Evolutionary conservation across 257 asterid genomes (phyloP).

Genomic region (Scutellaria barbata): DNA sequence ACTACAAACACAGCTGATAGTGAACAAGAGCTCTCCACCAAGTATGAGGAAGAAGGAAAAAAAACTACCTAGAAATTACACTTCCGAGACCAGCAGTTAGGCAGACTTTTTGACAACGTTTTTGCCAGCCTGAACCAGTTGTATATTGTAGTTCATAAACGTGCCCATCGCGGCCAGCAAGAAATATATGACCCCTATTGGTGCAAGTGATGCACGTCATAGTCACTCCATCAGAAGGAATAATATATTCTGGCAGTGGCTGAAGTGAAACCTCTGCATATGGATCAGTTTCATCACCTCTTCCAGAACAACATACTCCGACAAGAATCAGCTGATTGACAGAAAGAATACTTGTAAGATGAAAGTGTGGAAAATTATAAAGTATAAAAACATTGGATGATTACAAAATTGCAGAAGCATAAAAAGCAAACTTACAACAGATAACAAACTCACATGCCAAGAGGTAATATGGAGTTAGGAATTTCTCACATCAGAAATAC

Average conservation of each 20-base stretch:
- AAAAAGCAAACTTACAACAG: constrained; percentile 1
- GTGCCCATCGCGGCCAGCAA: constrained; percentile 98
- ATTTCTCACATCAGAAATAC: constrained; percentile 1
- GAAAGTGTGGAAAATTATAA: background rate
- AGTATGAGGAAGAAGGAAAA: constrained; percentile 14
- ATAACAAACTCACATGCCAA: background rate
- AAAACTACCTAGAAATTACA: constrained; percentile 79
- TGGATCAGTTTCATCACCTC: constrained; percentile 85
- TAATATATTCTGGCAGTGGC: constrained; percentile 84
- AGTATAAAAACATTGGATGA: background rate
- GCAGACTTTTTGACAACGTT: constrained; percentile 87
- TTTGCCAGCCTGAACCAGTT: constrained; percentile 95
- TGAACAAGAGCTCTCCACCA: constrained; percentile 19
- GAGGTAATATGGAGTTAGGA: background rate
- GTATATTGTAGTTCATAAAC: constrained; percentile 89
- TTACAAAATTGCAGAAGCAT: background rate
- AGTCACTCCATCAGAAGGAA: constrained; percentile 96
- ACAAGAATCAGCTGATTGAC: constrained; percentile 79
- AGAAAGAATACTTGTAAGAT: constrained; percentile 38
- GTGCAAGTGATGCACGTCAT: constrained; percentile 97
- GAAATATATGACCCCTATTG: constrained; percentile 76
- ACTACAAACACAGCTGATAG: constrained; percentile 14
- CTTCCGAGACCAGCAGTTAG: constrained; percentile 88
- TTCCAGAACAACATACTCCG: constrained; percentile 96
- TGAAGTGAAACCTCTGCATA: constrained; percentile 88